Conservation (phyloP, 257 asterid species). For the Solanum paucissectum region DNA sequence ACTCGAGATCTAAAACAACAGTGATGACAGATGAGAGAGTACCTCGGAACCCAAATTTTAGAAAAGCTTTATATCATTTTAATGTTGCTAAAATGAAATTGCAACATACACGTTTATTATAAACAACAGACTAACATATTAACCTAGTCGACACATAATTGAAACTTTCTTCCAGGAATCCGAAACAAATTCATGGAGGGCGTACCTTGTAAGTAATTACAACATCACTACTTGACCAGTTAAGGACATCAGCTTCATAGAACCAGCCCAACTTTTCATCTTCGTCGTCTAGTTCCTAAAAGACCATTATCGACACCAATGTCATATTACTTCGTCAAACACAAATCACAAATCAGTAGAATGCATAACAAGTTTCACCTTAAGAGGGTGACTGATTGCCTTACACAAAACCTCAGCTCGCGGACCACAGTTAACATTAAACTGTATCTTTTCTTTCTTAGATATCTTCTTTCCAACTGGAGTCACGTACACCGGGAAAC, state of each 20-base stretch:
- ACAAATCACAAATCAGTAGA: background rate
- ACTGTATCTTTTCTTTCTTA: conserved; percentile 69
- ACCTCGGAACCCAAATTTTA: background rate
- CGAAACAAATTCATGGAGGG: background rate
- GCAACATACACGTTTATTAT: background rate
- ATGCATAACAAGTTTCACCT: conserved; percentile 35
- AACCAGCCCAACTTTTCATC: conserved; percentile 59
- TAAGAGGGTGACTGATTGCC: conserved; percentile 70
- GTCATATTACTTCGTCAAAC: background rate
- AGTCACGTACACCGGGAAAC: conserved; percentile 72
- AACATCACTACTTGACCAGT: conserved; percentile 76
- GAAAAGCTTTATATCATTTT: background rate
- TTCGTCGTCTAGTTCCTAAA: conserved; percentile 54
- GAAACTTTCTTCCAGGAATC: background rate
- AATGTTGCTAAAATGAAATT: background rate
- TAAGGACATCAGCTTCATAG: conserved; percentile 63
- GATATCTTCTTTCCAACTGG: conserved; percentile 83
- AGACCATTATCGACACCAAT: background rate
- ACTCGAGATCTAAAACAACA: conserved; percentile 40
- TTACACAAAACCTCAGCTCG: conserved; percentile 52
- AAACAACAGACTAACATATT: background rate
- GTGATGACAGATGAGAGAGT: background rate
- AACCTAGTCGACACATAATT: background rate
- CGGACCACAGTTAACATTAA: conserved; percentile 58
- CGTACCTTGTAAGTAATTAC: conserved; percentile 51